Percentiles rank a stretch among this genome's conserved stretches.
Conservation (phyloP, 768 basidiomycete genomes). For the Lentinula aciculospora region DNA sequence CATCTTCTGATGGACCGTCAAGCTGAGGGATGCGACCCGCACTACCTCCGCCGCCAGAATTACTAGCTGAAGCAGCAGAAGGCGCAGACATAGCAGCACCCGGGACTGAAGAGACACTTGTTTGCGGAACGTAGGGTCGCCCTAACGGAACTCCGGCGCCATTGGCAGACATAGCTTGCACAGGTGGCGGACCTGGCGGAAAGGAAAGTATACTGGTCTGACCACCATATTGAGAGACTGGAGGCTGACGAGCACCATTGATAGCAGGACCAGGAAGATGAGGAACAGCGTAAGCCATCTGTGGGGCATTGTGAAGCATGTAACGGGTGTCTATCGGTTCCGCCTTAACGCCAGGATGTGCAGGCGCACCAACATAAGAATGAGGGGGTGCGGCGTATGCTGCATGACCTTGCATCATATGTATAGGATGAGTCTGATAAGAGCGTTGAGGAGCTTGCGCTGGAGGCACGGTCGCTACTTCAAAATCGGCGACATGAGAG, state of each 20-base stretch:
- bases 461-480: conserved; percentile 36
- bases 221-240: conserved; percentile 46
- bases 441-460: conserved; percentile 41
- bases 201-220: conserved; percentile 59
- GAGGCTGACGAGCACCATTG: conserved; percentile 41
- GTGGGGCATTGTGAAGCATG: conserved; percentile 39
- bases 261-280: conserved; percentile 62
- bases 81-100: conserved; percentile 6
- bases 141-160: conserved; percentile 1
- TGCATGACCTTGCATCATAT: conserved; percentile 42
- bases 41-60: conserved; percentile 5
- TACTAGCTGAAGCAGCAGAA: conserved; percentile 3
- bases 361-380: conserved; percentile 25
- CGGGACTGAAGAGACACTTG: conserved; percentile 4
- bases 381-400: conserved; percentile 39
- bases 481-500: conserved; percentile 95
- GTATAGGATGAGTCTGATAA: conserved; percentile 59
- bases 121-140: conserved; percentile 11
- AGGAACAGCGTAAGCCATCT: conserved; percentile 50
- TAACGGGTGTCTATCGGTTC: conserved; percentile 71
- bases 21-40: conserved; percentile 59
- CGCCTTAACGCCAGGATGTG: conserved; percentile 56
- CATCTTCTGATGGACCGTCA: conserved; percentile 64
- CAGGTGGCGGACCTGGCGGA: conserved; percentile 23
- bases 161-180: conserved; percentile 3